Conservation (phyloP, 352 stramenopile genomes). For the Globisporangium heterothallicum region DNA sequence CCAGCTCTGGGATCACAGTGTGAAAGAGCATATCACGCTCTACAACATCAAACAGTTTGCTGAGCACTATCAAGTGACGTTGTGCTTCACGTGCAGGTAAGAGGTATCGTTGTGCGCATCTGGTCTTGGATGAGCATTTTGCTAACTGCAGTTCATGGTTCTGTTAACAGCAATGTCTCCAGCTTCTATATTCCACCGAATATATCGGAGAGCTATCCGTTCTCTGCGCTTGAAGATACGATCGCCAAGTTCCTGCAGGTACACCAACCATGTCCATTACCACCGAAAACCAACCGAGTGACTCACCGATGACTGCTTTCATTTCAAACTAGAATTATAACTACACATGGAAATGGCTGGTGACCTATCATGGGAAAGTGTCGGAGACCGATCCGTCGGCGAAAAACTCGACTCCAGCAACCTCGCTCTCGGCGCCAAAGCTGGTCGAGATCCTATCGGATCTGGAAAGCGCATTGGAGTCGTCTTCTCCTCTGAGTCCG, state of each 20-base stretch:
- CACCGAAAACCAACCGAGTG: not conserved
- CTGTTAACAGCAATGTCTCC: constrained; percentile 49
- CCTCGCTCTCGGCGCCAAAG: constrained; percentile 19
- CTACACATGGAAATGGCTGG: constrained; percentile 69
- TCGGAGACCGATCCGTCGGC: constrained; percentile 15
- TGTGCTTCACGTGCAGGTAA: constrained; percentile 86
- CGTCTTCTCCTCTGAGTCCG: constrained; percentile 64
- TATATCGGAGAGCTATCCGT: constrained; percentile 77
- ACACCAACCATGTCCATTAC: not conserved
- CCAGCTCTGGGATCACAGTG: constrained; percentile 81
- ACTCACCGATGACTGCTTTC: not conserved
- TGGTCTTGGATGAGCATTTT: not conserved
- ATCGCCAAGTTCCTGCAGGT: constrained; percentile 87
- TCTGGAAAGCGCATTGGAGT: constrained; percentile 56
- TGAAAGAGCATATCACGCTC: constrained; percentile 85
- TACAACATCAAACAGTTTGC: constrained; percentile 90
- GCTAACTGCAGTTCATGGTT: not conserved
- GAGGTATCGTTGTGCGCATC: not conserved
- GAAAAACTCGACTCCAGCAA: constrained; percentile 19
- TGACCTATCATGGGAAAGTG: constrained; percentile 54
- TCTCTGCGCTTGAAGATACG: constrained; percentile 82
- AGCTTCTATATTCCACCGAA: constrained; percentile 83
- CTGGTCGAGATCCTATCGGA: constrained; percentile 53
- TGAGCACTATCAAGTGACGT: constrained; percentile 82
- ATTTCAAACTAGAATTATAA: constrained; percentile 57